phyloP scores from a whole-genome alignment of 257 asterid genomes.

The Gentiana dahurica region DNA sequence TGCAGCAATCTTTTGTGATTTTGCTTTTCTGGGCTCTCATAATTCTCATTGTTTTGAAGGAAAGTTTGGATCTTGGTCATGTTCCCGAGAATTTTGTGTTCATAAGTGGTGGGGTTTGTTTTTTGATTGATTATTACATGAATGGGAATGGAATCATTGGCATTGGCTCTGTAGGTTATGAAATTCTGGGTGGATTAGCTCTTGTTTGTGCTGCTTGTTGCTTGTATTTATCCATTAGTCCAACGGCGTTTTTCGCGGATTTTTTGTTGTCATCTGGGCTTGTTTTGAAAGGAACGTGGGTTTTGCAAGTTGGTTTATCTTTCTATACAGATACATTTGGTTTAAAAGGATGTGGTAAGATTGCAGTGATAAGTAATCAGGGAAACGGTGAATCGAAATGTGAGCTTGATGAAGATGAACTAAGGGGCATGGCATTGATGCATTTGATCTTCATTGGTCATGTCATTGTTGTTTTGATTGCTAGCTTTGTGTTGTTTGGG shows the following conservation, averaged over 20 bases:
- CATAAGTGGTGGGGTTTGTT: slow-evolving; percentile 42
- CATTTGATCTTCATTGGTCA: slow-evolving; percentile 46
- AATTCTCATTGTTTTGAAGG: slow-evolving; percentile 33
- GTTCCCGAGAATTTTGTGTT: slow-evolving; percentile 49
- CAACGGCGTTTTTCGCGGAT: slow-evolving; percentile 48
- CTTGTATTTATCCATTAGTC: slow-evolving; percentile 46
- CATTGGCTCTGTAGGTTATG: slow-evolving; percentile 43
- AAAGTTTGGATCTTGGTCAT: slow-evolving; percentile 40
- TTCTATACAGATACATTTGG: slow-evolving; percentile 56
- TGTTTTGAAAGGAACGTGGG: slow-evolving; percentile 77
- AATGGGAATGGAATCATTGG: slow-evolving; percentile 53
- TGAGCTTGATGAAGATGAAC: slow-evolving; percentile 56
- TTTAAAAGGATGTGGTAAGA: slow-evolving; percentile 53
- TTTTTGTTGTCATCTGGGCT: slow-evolving; percentile 52
- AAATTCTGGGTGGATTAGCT: slow-evolving; percentile 38
- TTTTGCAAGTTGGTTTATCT: slow-evolving; percentile 65
- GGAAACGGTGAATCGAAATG: slow-evolving; percentile 51
- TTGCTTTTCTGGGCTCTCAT: slow-evolving; percentile 58
- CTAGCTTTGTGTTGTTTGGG: slow-evolving; percentile 39
- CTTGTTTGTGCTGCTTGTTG: slow-evolving; percentile 51
- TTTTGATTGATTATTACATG: slow-evolving; percentile 45
- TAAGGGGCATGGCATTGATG: slow-evolving; percentile 60
- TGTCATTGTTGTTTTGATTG: slow-evolving; percentile 25
- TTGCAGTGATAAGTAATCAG: slow-evolving; percentile 13
- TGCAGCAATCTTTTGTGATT: slow-evolving; percentile 52